Evolutionary conservation across 177 flowering plant genomes (phyloP).

Genomic region (Vitis hybrid): DNA sequence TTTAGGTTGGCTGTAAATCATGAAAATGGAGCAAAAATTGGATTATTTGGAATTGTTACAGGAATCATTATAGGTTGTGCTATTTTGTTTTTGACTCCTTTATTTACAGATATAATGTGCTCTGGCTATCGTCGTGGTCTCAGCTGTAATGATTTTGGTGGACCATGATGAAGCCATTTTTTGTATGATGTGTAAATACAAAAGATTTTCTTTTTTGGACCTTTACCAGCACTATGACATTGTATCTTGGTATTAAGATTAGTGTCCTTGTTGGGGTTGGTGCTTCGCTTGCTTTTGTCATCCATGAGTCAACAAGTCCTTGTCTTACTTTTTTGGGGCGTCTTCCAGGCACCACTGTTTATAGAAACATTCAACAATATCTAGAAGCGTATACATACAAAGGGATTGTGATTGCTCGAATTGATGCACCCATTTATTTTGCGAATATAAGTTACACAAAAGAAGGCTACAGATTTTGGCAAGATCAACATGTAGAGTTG

Average conservation of each 20-base stretch:
- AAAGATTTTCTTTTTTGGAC: conserved; percentile 93
- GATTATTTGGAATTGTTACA: conserved; percentile 72
- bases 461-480: conserved; percentile 27
- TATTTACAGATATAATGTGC: conserved; percentile 88
- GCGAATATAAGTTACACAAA: conserved; percentile 91
- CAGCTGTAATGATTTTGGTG: conserved; percentile 95
- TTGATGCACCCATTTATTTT: conserved; percentile 98
- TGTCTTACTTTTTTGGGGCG: conserved; percentile 96
- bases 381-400: conserved; percentile 94
- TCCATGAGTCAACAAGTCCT: conserved; percentile 98
- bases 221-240: conserved; percentile 63
- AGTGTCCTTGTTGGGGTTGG: conserved; percentile 95
- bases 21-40: conserved; percentile 98
- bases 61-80: conserved; percentile 87
- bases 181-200: conserved; percentile 84
- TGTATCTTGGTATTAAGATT: conserved; percentile 92
- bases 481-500: no score
- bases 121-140: conserved; percentile 92
- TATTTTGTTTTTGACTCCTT: conserved; percentile 81
- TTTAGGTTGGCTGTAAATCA: conserved; percentile 97
- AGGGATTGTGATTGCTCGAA: conserved; percentile 91
- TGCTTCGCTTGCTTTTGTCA: conserved; percentile 93
- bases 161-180: conserved; percentile 93
- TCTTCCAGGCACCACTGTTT: conserved; percentile 93
- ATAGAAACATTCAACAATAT: conserved; percentile 80